A percentile compares a stretch with the other conserved stretches of the same genome.
Evolutionary conservation across 2,329 filamentous ascomycete species (phyloP).

Genomic region (Colletotrichum sublineola): DNA sequence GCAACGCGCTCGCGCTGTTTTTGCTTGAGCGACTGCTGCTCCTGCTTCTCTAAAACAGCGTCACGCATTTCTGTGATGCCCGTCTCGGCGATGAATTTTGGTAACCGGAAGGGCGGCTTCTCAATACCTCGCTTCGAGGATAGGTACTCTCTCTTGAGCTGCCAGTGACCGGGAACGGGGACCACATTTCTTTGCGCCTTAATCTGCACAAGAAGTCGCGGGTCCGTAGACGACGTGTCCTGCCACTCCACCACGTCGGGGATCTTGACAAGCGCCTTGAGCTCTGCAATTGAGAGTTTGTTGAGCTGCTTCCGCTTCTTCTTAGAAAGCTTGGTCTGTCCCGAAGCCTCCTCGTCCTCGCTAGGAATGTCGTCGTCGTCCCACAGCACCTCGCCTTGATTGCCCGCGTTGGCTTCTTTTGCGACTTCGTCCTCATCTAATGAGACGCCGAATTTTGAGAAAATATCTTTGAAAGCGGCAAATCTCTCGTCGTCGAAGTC

Average conservation of each 20-base stretch:
- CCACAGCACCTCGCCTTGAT: slow-evolving; percentile 88
- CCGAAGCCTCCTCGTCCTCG: slow-evolving; percentile 79
- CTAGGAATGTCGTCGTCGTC: slow-evolving; percentile 88
- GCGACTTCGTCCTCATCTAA: slow-evolving; percentile 73
- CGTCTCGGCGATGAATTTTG: slow-evolving; percentile 97
- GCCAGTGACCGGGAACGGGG: slow-evolving; percentile 94
- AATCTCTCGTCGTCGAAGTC: slow-evolving; percentile 82
- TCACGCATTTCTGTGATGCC: slow-evolving; percentile 99
- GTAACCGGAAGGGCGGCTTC: slow-evolving; percentile 91
- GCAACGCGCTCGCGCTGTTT: slow-evolving; percentile 95
- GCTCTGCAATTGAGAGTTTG: slow-evolving; percentile 93
- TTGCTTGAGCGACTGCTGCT: slow-evolving; percentile 90
- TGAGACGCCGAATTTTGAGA: slow-evolving; percentile 80
- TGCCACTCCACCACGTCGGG: slow-evolving; percentile 99
- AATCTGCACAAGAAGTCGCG: slow-evolving; percentile 89
- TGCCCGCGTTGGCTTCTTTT: slow-evolving; percentile 75
- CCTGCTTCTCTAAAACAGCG: slow-evolving; percentile 94
- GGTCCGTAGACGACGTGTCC: slow-evolving; percentile 91
- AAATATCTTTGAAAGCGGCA: slow-evolving; percentile 85
- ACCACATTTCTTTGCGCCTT: slow-evolving; percentile 96
- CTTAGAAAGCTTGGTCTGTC: slow-evolving; percentile 83
- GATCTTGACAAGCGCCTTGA: slow-evolving; percentile 91
- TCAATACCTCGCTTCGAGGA: slow-evolving; percentile 98
- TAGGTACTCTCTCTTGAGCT: slow-evolving; percentile 94
- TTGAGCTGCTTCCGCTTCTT: slow-evolving; percentile 93